A percentile compares a stretch with the other conserved stretches of the same genome.
These are phyloP conservation scores for Chlorella sp. DNA, from an alignment of 139 green algal genomes.

Conservation along the genomic window DNA sequence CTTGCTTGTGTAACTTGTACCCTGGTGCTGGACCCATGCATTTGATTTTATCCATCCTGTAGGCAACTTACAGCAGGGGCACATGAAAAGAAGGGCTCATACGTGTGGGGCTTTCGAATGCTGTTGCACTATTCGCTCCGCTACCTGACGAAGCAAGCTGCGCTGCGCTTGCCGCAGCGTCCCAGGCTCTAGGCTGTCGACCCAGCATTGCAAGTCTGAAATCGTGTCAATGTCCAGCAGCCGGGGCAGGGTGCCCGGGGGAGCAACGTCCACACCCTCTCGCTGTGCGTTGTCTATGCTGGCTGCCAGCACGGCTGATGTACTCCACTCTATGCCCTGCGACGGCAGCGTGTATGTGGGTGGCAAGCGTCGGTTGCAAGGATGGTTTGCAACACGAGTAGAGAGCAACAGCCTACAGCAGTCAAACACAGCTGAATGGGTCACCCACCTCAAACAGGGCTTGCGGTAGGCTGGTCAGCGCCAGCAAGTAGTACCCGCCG, in stretches of 20 bases:
- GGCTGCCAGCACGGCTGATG: conserved; percentile 35
- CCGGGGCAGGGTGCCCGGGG: conserved; percentile 36
- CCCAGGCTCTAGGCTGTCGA: neutral
- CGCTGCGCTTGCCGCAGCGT: too few species aligned
- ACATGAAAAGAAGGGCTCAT: too few species aligned
- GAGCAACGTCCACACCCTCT: conserved; percentile 45
- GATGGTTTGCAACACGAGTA: neutral
- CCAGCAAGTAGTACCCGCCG: conserved; percentile 79
- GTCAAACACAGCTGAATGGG: too few species aligned
- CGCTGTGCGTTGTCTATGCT: conserved; percentile 36
- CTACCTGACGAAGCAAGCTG: too few species aligned
- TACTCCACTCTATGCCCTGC: conserved; percentile 63
- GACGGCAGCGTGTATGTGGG: too few species aligned
- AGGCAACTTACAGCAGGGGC: too few species aligned
- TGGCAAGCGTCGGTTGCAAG: too few species aligned
- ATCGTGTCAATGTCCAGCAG: conserved; percentile 64
- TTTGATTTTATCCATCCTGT: too few species aligned
- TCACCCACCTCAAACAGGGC: conserved; percentile 17
- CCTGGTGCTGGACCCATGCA: too few species aligned
- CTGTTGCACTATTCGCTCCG: too few species aligned
- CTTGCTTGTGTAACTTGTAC: too few species aligned
- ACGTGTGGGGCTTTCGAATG: neutral
- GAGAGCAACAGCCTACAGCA: too few species aligned
- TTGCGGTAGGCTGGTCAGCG: conserved; percentile 38
- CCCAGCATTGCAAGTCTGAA: conserved; percentile 53